Evolutionary conservation across 2,329 filamentous ascomycete species (phyloP).

Genomic region (Xylariaceae sp.): DNA sequence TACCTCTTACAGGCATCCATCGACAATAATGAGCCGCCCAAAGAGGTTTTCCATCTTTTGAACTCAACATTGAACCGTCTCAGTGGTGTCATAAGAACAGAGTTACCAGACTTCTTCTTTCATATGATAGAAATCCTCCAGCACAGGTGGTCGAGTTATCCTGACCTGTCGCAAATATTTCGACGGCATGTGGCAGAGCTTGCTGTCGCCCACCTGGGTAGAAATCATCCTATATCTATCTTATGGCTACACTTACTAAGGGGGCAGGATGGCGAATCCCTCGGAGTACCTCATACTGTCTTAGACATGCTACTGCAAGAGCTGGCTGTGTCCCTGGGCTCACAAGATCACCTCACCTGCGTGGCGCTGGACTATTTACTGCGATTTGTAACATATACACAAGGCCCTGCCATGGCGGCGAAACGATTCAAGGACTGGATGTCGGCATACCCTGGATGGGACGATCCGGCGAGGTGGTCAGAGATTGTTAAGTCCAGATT

Average conservation of each 20-base stretch:
- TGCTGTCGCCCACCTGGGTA: conserved; percentile 28
- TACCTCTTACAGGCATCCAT: conserved; percentile 32
- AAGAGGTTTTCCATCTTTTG: conserved; percentile 29
- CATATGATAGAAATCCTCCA: conserved; percentile 33
- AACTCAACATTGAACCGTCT: conserved; percentile 32
- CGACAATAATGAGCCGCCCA: conserved; percentile 19
- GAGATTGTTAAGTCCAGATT: conserved; percentile 15
- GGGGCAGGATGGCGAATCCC: conserved; percentile 6
- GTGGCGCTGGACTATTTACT: conserved; percentile 30
- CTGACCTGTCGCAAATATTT: conserved; percentile 30
- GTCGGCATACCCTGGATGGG: conserved; percentile 23
- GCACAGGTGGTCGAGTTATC: conserved; percentile 32
- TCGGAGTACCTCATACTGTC: conserved; percentile 21
- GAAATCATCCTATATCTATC: conserved; percentile 32
- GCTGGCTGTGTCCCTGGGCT: conserved; percentile 24
- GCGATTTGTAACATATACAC: conserved; percentile 24
- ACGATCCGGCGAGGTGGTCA: conserved; percentile 19
- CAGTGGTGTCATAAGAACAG: conserved; percentile 27
- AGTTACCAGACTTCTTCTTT: conserved; percentile 34
- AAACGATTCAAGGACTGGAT: conserved; percentile 26
- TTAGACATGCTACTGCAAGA: conserved; percentile 30
- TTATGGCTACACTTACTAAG: conserved; percentile 29
- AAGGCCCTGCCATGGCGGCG: conserved; percentile 22
- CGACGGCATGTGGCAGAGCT: conserved; percentile 34
- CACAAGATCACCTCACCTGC: conserved; percentile 29